These are phyloP conservation scores for Botryosphaeria dothidea DNA, from an alignment of 2,329 filamentous ascomycete species.

Conservation along the genomic window DNA sequence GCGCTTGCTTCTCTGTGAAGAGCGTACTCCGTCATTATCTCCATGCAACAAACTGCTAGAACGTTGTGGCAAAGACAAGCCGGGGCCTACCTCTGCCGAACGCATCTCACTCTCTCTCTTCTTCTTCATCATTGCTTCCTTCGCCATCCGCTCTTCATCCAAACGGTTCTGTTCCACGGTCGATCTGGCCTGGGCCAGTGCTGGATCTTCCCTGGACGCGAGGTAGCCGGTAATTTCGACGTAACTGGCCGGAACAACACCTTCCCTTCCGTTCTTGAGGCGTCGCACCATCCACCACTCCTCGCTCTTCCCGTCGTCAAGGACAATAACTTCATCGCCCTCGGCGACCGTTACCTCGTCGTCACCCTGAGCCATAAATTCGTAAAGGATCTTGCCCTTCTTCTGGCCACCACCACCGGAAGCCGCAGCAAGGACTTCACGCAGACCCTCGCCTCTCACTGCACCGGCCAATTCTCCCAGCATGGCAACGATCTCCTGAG, in stretches of 20 bases:
- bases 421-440: constrained; percentile 82
- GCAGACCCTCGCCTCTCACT: constrained; percentile 76
- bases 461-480: constrained; percentile 89
- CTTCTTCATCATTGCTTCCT: constrained; percentile 64
- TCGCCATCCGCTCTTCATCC: constrained; percentile 82
- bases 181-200: constrained; percentile 62
- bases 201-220: constrained; percentile 48
- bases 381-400: constrained; percentile 85
- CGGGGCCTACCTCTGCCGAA: constrained; percentile 70
- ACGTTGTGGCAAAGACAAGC: constrained; percentile 73
- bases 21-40: constrained; percentile 66
- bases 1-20: constrained; percentile 70
- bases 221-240: constrained; percentile 80
- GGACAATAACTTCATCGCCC: constrained; percentile 85
- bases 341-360: constrained; percentile 92
- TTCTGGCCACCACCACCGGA: constrained; percentile 69
- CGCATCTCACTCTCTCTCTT: constrained; percentile 35
- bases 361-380: constrained; percentile 94
- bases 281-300: constrained; percentile 98
- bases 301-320: constrained; percentile 89
- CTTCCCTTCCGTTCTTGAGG: constrained; percentile 88
- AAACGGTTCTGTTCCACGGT: constrained; percentile 73
- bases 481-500: constrained; percentile 85
- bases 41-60: constrained; percentile 73
- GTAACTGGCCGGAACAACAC: constrained; percentile 95